These are phyloP conservation scores for Musa balbisiana DNA, from an alignment of 202 grass and related monocot species.

Conservation along the genomic window DNA sequence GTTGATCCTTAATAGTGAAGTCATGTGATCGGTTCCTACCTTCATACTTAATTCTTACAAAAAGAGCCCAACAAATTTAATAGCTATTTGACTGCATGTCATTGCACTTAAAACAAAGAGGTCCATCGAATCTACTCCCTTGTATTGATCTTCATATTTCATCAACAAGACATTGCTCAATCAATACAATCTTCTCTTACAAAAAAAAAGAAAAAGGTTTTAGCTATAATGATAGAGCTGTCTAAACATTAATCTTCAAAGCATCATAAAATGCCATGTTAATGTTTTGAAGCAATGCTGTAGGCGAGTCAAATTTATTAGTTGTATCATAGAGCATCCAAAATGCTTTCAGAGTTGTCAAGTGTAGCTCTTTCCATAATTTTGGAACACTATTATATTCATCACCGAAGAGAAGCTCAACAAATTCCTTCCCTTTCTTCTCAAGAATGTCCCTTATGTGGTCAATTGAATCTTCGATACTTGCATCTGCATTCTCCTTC, in stretches of 20 bases:
- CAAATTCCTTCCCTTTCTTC: not conserved
- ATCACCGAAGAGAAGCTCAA: not conserved
- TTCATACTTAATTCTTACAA: too few relatives aligned
- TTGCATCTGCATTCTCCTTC: not conserved
- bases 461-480: not conserved
- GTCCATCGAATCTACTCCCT: too few relatives aligned
- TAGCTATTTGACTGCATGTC: too few relatives aligned
- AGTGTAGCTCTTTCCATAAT: conserved; percentile 8
- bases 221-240: too few relatives aligned
- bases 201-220: too few relatives aligned
- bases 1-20: too few relatives aligned
- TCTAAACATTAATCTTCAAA: not conserved
- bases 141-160: too few relatives aligned
- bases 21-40: too few relatives aligned
- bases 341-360: conserved; percentile 1
- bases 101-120: too few relatives aligned
- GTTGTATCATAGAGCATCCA: not conserved
- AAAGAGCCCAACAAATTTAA: too few relatives aligned
- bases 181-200: too few relatives aligned
- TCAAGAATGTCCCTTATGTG: not conserved
- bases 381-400: not conserved
- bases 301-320: conserved; percentile 12
- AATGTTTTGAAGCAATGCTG: conserved; percentile 1
- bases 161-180: too few relatives aligned
- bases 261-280: not conserved